Percentiles rank a stretch among this genome's conserved stretches.
Conservation (phyloP, 1,284 basidiomycete genomes). For the Naganishia sp. region DNA sequence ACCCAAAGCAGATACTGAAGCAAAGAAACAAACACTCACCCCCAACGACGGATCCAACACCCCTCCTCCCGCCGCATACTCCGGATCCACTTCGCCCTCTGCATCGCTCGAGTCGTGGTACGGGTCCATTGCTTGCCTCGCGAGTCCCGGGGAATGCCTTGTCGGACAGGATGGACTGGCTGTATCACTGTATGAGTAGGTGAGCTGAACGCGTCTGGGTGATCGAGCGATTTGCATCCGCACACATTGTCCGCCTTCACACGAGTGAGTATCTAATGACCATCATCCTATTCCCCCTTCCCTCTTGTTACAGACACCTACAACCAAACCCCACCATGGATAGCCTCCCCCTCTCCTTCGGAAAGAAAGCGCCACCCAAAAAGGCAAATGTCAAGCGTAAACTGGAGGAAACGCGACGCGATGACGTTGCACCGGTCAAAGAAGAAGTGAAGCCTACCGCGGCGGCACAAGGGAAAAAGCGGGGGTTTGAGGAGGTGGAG, state of each 20-base stretch:
- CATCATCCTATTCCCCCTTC: too few species aligned
- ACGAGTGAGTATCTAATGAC: too few species aligned
- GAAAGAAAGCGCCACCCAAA: conserved; percentile 48
- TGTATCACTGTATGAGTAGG: too few species aligned
- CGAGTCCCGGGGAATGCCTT: too few species aligned
- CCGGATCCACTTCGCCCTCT: conserved; percentile 4
- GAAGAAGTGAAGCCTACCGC: neutral
- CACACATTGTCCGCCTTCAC: too few species aligned
- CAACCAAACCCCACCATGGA: conserved; percentile 42
- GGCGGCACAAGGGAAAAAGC: conserved; percentile 6
- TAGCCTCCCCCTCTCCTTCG: conserved; percentile 54
- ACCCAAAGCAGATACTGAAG: neutral
- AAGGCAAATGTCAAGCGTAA: conserved; percentile 44
- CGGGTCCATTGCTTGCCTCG: neutral
- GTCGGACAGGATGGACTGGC: too few species aligned
- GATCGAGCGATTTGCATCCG: too few species aligned
- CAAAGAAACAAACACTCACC: neutral
- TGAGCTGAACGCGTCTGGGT: too few species aligned
- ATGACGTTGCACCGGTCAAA: neutral
- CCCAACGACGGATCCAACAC: conserved; percentile 3
- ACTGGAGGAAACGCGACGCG: conserved; percentile 51
- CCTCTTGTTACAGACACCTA: neutral
- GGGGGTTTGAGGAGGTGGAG: conserved; percentile 11
- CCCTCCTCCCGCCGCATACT: neutral
- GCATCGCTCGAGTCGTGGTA: conserved; percentile 10